These are phyloP conservation scores for Leptodermis oblonga DNA, from an alignment of 257 asterid genomes.

Conservation along the genomic window DNA sequence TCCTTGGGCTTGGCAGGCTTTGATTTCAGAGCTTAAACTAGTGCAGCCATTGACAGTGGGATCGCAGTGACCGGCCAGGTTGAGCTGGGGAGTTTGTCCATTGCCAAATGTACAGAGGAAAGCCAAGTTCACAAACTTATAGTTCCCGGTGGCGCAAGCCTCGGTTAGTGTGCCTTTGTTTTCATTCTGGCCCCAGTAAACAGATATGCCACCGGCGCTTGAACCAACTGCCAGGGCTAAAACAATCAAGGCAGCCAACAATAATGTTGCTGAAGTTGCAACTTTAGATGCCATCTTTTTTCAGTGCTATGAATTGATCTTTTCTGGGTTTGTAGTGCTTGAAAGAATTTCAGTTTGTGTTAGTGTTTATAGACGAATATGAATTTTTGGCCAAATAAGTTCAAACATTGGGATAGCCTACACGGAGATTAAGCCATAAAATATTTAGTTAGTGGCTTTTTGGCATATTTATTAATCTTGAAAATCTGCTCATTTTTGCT, in stretches of 20 bases:
- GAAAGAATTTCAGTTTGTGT: too few species aligned
- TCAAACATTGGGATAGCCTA: constrained; percentile 1
- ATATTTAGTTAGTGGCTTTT: too few species aligned
- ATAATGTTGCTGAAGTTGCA: background rate
- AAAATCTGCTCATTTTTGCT: too few species aligned
- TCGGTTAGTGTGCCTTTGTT: constrained; percentile 50
- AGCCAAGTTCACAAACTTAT: constrained; percentile 38
- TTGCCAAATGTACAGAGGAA: constrained; percentile 50
- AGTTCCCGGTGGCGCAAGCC: constrained; percentile 50
- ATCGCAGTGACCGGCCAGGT: constrained; percentile 63
- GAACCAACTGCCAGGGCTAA: constrained; percentile 12
- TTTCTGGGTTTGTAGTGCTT: too few species aligned
- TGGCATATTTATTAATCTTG: too few species aligned
- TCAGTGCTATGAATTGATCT: too few species aligned
- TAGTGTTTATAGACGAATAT: background rate
- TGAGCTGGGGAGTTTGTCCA: constrained; percentile 43
- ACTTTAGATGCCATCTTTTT: constrained; percentile 4
- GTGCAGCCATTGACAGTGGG: constrained; percentile 40
- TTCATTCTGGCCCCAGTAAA: constrained; percentile 65
- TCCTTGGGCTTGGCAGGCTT: constrained; percentile 43
- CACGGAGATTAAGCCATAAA: background rate
- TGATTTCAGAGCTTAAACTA: constrained; percentile 35
- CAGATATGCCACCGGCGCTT: constrained; percentile 44
- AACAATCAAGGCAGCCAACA: background rate
- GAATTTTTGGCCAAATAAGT: too few species aligned